Conservation (phyloP, 2,329 filamentous ascomycete species). For the Calonectria hongkongensis region DNA sequence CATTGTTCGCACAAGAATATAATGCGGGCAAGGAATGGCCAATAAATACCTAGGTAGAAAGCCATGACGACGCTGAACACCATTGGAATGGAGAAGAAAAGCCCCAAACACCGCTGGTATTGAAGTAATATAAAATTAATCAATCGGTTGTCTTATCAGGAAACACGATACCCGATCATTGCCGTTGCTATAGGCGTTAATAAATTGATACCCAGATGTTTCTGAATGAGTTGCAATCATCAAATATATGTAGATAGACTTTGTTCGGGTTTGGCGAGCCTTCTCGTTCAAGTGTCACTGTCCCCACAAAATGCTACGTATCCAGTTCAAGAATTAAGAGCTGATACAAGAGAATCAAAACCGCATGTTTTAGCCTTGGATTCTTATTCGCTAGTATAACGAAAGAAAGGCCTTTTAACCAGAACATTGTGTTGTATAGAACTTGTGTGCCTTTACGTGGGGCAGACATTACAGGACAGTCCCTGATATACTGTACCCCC, state of each 20-base stretch:
- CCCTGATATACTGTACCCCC: too few relatives aligned
- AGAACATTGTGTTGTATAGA: not conserved
- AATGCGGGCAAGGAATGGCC: not conserved
- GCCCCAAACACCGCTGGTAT: not conserved
- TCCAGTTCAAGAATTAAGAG: not conserved
- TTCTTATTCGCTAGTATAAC: not conserved
- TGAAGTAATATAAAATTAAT: constrained; percentile 1
- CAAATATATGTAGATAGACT: not conserved
- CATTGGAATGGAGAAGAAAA: not conserved
- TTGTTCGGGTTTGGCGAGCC: too few relatives aligned
- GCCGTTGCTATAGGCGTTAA: not conserved
- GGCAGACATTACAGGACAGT: not conserved
- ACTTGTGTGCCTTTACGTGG: not conserved
- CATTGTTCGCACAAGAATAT: constrained; percentile 8
- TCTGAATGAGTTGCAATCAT: too few relatives aligned
- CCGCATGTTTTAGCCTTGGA: too few relatives aligned
- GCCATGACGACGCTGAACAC: not conserved
- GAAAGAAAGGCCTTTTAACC: not conserved
- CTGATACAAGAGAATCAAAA: too few relatives aligned
- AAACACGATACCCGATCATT: not conserved
- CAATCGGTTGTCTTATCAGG: constrained; percentile 7
- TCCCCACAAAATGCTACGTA: not conserved
- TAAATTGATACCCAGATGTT: not conserved
- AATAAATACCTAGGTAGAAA: not conserved
- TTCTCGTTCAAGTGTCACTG: too few relatives aligned